Evolutionary conservation across 1,139 yeast species (phyloP).

Genomic region (Candida anutae): DNA sequence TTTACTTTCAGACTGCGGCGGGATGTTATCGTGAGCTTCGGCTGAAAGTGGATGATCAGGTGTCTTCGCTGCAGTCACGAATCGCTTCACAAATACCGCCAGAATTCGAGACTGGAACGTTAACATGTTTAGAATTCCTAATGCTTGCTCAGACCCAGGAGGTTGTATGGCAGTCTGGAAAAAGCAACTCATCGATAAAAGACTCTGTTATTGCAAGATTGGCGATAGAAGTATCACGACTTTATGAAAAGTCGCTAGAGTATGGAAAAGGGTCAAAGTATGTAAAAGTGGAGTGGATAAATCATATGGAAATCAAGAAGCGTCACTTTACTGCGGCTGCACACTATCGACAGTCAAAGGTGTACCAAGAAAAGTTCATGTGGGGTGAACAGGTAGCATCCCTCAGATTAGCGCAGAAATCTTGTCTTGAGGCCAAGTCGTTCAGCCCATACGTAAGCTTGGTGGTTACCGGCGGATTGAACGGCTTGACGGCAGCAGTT

Average conservation of each 20-base stretch:
- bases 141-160: slow-evolving; percentile 88
- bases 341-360: slow-evolving; percentile 50
- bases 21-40: slow-evolving; percentile 49
- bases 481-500: slow-evolving; percentile 40
- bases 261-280: slow-evolving; percentile 42
- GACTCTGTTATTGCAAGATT: slow-evolving; percentile 58
- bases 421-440: slow-evolving; percentile 28
- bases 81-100: too few species aligned
- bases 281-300: slow-evolving; percentile 57
- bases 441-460: slow-evolving; percentile 36
- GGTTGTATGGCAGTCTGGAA: slow-evolving; percentile 72
- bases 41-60: slow-evolving; percentile 4
- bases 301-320: slow-evolving; percentile 50
- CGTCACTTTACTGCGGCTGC: slow-evolving; percentile 68
- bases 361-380: slow-evolving; percentile 39
- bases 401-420: slow-evolving; percentile 30
- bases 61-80: slow-evolving; percentile 6
- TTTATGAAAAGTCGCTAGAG: slow-evolving; percentile 42
- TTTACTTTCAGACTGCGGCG: slow-evolving; percentile 62
- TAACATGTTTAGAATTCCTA: slow-evolving; percentile 26
- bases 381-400: slow-evolving; percentile 70
- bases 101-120: slow-evolving; percentile 23
- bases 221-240: slow-evolving; percentile 53
- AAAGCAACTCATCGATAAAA: slow-evolving; percentile 41
- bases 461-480: slow-evolving; percentile 39